Evolutionary conservation across 2,329 filamentous ascomycete species (phyloP).

Genomic region (Colletotrichum cuscutae): DNA sequence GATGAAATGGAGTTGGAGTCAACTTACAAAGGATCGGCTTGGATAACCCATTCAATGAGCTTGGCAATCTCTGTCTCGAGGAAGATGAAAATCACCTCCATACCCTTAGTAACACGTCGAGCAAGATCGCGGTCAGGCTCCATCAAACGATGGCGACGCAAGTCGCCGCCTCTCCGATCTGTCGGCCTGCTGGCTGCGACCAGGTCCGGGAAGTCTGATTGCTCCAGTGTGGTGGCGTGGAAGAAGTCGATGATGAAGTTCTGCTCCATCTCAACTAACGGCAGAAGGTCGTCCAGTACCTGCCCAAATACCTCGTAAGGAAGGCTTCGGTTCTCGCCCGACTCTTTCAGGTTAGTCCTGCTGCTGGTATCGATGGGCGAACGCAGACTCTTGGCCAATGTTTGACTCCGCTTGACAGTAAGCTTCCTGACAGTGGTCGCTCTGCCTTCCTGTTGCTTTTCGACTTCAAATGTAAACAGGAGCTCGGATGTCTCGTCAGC

Average conservation of each 20-base stretch:
- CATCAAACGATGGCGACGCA: conserved; percentile 80
- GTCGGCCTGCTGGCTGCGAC: conserved; percentile 74
- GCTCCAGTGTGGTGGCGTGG: conserved; percentile 87
- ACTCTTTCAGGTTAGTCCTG: conserved; percentile 63
- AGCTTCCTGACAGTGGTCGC: conserved; percentile 85
- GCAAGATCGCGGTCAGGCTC: conserved; percentile 90
- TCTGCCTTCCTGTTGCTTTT: conserved; percentile 86
- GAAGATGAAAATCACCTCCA: conserved; percentile 90
- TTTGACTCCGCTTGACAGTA: conserved; percentile 94
- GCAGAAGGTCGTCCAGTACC: conserved; percentile 83
- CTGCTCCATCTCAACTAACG: conserved; percentile 90
- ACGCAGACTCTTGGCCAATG: conserved; percentile 78
- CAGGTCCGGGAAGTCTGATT: conserved; percentile 84
- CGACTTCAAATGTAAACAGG: conserved; percentile 84
- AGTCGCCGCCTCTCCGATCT: conserved; percentile 76
- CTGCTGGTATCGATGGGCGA: conserved; percentile 72
- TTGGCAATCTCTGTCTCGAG: conserved; percentile 81
- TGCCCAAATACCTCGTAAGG: conserved; percentile 85
- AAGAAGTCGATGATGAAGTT: conserved; percentile 98
- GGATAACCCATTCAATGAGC: conserved; percentile 85
- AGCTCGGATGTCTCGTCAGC: conserved; percentile 80
- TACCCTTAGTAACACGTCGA: conserved; percentile 83
- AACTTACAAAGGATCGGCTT: conserved; percentile 84
- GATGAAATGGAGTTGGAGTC: not conserved
- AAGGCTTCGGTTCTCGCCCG: conserved; percentile 73